Percentiles rank a stretch among this genome's conserved stretches.
These are phyloP conservation scores for Entomortierella lignicola DNA, from an alignment of 192 early-diverging fungal genomes.

Conservation along the genomic window DNA sequence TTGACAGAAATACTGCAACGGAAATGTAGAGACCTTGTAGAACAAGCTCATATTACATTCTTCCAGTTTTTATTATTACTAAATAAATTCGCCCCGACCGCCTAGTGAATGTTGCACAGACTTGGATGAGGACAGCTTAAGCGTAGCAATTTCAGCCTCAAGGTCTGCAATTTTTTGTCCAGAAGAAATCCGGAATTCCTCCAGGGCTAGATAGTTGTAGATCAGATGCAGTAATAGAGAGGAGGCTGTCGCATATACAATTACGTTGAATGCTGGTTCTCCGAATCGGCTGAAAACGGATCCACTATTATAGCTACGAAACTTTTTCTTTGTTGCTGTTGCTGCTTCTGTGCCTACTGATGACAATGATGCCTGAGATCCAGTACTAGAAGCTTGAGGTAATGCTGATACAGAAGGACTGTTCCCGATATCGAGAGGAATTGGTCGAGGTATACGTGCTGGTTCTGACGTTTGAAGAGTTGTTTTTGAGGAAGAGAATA, in stretches of 20 bases:
- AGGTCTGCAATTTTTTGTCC: conserved; percentile 28
- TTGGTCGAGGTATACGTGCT: conserved; percentile 25
- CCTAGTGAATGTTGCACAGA: conserved; percentile 35
- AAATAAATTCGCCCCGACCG: conserved; percentile 50
- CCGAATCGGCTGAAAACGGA: conserved; percentile 28
- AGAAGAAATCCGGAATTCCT: conserved; percentile 36
- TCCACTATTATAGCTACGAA: conserved; percentile 4
- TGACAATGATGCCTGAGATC: conserved; percentile 1
- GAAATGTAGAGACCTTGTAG: too few species aligned
- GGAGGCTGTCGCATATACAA: conserved; percentile 30
- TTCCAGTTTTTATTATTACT: too few species aligned
- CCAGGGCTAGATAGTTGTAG: conserved; percentile 30
- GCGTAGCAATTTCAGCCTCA: conserved; percentile 26
- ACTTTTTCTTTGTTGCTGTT: conserved; percentile 7
- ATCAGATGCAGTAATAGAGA: conserved; percentile 22
- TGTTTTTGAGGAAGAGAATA: conserved; percentile 1
- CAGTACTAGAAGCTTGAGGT: not conserved
- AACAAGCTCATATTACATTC: too few species aligned
- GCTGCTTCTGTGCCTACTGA: not conserved
- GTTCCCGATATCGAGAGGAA: conserved; percentile 48
- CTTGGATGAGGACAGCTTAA: not conserved
- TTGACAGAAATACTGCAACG: too few species aligned
- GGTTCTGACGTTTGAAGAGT: conserved; percentile 2
- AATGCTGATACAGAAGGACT: conserved; percentile 11
- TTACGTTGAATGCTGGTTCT: conserved; percentile 26